Percentiles rank a stretch among this genome's conserved stretches.
phyloP scores from a whole-genome alignment of 495 filamentous ascomycete genomes.

The Neurospora discreta region DNA sequence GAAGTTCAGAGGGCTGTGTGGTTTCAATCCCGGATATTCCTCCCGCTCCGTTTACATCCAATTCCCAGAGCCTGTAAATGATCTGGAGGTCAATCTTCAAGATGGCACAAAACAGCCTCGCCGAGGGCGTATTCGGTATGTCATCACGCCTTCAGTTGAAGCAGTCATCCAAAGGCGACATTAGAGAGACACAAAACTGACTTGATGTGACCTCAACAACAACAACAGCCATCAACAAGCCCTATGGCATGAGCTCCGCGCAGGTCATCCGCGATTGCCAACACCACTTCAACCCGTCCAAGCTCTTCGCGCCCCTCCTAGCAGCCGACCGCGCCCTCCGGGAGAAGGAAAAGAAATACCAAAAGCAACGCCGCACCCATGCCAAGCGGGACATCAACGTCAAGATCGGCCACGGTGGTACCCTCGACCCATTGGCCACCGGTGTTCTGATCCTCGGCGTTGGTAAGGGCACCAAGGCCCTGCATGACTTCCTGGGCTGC shows the following conservation, averaged over 20 bases:
- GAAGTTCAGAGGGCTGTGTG: neutral
- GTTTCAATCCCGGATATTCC: neutral
- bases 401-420: slow-evolving; percentile 95
- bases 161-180: neutral
- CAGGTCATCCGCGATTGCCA: slow-evolving; percentile 81
- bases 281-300: slow-evolving; percentile 67
- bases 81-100: slow-evolving; percentile 15
- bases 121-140: slow-evolving; percentile 68
- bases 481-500: slow-evolving; percentile 68
- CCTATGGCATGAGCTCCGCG: slow-evolving; percentile 69
- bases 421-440: slow-evolving; percentile 86
- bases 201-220: neutral
- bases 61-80: slow-evolving; percentile 12
- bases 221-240: slow-evolving; percentile 78
- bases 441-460: slow-evolving; percentile 84
- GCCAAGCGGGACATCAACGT: slow-evolving; percentile 51
- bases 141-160: neutral
- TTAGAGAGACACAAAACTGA: neutral
- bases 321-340: slow-evolving; percentile 42
- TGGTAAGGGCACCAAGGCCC: slow-evolving; percentile 74
- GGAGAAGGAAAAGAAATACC: slow-evolving; percentile 39
- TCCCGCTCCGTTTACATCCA: too few species aligned
- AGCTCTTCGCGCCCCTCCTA: slow-evolving; percentile 64
- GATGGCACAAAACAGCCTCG: slow-evolving; percentile 49
- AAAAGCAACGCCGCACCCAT: slow-evolving; percentile 41